Percentiles rank a stretch among this genome's conserved stretches.
These are phyloP conservation scores for Melampsora allii-populina DNA, from an alignment of 1,284 basidiomycete species.

Conservation along the genomic window DNA sequence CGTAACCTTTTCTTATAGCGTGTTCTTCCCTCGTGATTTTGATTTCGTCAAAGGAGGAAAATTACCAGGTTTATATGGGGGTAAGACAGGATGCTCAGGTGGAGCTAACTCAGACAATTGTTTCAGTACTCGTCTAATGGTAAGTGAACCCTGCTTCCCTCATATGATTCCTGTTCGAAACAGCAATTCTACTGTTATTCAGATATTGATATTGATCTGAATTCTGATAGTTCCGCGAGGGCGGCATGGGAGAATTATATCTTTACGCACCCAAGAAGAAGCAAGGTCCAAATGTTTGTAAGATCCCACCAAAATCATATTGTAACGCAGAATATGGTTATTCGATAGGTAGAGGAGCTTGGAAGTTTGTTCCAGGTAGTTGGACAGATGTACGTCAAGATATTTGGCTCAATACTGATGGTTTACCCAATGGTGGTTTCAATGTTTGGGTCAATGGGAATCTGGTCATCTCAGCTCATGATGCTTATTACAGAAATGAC, in stretches of 20 bases:
- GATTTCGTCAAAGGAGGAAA: constrained; percentile 56
- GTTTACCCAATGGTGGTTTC: constrained; percentile 29
- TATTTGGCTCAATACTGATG: constrained; percentile 44
- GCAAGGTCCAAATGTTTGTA: constrained; percentile 43
- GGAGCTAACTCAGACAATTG: constrained; percentile 53
- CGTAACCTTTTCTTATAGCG: constrained; percentile 56
- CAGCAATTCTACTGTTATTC: background rate
- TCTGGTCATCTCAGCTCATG: background rate
- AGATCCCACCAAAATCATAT: constrained; percentile 44
- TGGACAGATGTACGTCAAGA: constrained; percentile 47
- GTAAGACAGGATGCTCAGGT: constrained; percentile 54
- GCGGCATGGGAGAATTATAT: constrained; percentile 59
- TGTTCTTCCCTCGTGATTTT: constrained; percentile 53
- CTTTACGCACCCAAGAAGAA: constrained; percentile 53
- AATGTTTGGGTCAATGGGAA: constrained; percentile 42
- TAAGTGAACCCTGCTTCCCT: constrained; percentile 44
- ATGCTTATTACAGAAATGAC: background rate
- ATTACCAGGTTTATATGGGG: constrained; percentile 55
- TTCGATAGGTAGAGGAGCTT: constrained; percentile 46
- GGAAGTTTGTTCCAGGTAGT: constrained; percentile 24
- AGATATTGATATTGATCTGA: background rate
- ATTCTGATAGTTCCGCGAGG: constrained; percentile 39
- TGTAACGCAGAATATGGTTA: constrained; percentile 46
- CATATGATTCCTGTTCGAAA: background rate
- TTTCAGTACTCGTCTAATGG: constrained; percentile 55